Base-by-base conservation (phyloP, 2,329 filamentous ascomycete species). In the Neofusicoccum sp. region DNA sequence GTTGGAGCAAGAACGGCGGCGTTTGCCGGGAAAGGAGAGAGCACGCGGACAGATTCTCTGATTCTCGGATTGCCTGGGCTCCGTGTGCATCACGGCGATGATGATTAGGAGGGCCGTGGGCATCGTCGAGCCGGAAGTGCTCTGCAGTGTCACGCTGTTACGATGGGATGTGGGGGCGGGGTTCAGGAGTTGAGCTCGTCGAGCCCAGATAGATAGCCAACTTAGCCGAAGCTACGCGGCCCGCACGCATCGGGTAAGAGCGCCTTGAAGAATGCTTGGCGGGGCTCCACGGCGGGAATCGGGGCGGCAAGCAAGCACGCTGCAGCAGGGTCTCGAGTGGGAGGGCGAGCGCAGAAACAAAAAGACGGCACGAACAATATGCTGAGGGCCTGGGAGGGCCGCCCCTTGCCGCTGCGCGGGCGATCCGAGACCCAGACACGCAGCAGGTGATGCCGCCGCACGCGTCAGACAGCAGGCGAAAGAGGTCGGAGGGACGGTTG, bases 211-310 rank as follows among this genome's bases (percentile, higher is more conserved):
- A 20, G 20, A 20, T 20, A 20, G 20, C 20, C 20, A 6, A 16
- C 20, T 41, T 54, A 54, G 33, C 16, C 49, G 49, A 54, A 54
- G 24, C 14, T 8, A 56, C 51, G 51, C 51, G 51, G 51, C 51
- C 51, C 36, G 51, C 36, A 43, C 51, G 51, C 36, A 43, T 56
- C 51, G 51, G 51, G 51, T 7, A 56, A 56, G 33, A 56, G 24
- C 51, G 51, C 51, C 51, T 41, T 56, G 51, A 41, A 44, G 51
- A 56, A 56, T 24, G 20, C 38, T 56, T 43, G 51, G 36, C 36
- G 38, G 51, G 5, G 51, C 24, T 14, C 36, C 49, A 54, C 34
- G 38, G 33, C 51, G 38, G 28, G 28, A n/a, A 24, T 4, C 49
- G n/a, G 49, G 9, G 40, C 43, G 43, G 43, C 43, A 45, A 45